Evolutionary conservation across 345 rosid species (phyloP).

Genomic region (Acer yangbiense): DNA sequence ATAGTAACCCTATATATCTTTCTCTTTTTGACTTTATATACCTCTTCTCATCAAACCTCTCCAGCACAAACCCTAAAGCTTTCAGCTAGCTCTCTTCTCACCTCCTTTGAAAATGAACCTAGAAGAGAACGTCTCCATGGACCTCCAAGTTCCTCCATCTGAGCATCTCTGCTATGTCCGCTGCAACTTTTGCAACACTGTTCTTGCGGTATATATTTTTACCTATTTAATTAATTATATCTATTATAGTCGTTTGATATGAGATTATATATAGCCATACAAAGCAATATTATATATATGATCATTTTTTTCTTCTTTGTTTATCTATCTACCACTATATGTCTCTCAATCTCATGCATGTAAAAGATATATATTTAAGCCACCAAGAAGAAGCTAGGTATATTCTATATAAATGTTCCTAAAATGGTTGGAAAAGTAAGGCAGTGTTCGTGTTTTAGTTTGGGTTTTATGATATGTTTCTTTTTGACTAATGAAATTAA

Average conservation of each 20-base stretch:
- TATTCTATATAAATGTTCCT: not conserved
- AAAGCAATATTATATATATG: not conserved
- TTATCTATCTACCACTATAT: not conserved
- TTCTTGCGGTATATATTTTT: slow-evolving; percentile 75
- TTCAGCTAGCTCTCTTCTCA: not conserved
- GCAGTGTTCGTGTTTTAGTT: not conserved
- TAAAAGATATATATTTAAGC: not conserved
- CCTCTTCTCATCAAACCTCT: not conserved
- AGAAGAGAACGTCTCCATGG: slow-evolving; percentile 71
- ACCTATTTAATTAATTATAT: not conserved
- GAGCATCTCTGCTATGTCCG: slow-evolving; percentile 97
- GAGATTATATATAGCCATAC: not conserved
- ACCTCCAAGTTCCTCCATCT: slow-evolving; percentile 52
- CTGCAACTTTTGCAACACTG: slow-evolving; percentile 97
- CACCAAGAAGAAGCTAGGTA: not conserved
- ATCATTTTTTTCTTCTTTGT: not conserved
- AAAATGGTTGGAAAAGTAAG: not conserved
- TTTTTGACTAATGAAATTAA: too few species aligned
- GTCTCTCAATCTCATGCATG: not conserved
- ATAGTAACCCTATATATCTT: slow-evolving; percentile 30
- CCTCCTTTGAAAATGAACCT: slow-evolving; percentile 46
- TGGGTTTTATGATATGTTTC: too few species aligned
- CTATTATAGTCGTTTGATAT: not conserved
- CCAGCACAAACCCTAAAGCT: slow-evolving; percentile 23
- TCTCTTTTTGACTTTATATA: slow-evolving; percentile 28